Evolutionary conservation across 805 yeast genomes (phyloP).

Genomic region (Candida quercuum): DNA sequence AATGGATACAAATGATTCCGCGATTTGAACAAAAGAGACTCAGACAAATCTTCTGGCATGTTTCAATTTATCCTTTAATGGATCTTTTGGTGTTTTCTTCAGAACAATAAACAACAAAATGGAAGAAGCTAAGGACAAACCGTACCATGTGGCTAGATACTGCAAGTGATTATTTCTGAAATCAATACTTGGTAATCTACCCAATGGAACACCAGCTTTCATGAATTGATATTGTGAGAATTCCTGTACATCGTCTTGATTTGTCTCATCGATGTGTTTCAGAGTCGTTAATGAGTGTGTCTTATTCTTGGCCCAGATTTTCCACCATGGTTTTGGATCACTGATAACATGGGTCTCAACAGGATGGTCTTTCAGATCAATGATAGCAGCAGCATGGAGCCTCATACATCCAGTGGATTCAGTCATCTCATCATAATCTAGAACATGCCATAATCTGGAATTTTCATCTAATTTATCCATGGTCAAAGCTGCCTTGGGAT

Average conservation of each 20-base stretch:
- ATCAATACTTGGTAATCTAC: constrained; percentile 73
- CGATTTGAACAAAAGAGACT: too few relatives aligned
- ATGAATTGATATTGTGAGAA: constrained; percentile 54
- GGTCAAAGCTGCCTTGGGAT: constrained; percentile 54
- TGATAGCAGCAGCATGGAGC: constrained; percentile 68
- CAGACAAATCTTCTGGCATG: constrained; percentile 41
- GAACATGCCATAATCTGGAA: constrained; percentile 66
- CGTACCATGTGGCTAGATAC: constrained; percentile 84
- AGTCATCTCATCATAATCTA: constrained; percentile 82
- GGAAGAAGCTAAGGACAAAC: background rate
- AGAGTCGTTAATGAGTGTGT: constrained; percentile 7
- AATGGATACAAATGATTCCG: too few relatives aligned
- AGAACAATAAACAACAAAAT: constrained; percentile 53
- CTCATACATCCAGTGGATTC: constrained; percentile 60
- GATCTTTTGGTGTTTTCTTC: constrained; percentile 36
- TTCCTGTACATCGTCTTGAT: constrained; percentile 27
- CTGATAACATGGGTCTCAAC: constrained; percentile 30
- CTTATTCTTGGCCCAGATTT: constrained; percentile 17
- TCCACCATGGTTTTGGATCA: constrained; percentile 26
- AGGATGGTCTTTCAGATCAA: constrained; percentile 61
- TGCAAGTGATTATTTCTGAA: constrained; percentile 87
- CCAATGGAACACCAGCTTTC: constrained; percentile 86
- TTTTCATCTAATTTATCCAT: constrained; percentile 68
- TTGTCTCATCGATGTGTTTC: constrained; percentile 3
- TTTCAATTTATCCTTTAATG: constrained; percentile 40